phyloP scores from a whole-genome alignment of 192 early-diverging fungal species.

The Dispira simplex region DNA sequence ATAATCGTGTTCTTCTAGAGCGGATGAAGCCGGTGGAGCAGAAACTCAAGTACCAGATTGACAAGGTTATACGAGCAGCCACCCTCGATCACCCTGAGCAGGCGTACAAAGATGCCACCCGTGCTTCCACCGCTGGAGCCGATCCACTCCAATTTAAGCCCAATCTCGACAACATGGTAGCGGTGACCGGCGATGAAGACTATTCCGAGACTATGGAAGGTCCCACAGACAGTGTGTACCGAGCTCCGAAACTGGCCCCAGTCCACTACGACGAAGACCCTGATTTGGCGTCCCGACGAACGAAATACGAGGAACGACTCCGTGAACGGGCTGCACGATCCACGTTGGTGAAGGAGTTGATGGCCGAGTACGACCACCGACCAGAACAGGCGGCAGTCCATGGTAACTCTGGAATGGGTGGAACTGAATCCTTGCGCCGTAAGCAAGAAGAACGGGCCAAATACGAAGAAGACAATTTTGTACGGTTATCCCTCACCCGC shows the following conservation, averaged over 20 bases:
- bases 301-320: constrained; percentile 43
- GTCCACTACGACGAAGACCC: constrained; percentile 69
- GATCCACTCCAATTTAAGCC: constrained; percentile 90
- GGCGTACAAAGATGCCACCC: constrained; percentile 6
- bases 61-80: constrained; percentile 70
- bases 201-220: too few relatives aligned
- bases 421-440: constrained; percentile 36
- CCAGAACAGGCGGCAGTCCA: constrained; percentile 60
- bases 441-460: constrained; percentile 41
- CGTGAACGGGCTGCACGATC: constrained; percentile 60
- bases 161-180: constrained; percentile 51
- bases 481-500: constrained; percentile 48
- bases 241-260: constrained; percentile 70
- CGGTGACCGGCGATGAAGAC: constrained; percentile 12
- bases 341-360: constrained; percentile 68
- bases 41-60: constrained; percentile 93
- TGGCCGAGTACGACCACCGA: constrained; percentile 67
- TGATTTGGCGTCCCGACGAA: constrained; percentile 31
- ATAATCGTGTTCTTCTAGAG: constrained; percentile 75
- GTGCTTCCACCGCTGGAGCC: constrained; percentile 12
- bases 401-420: constrained; percentile 52
- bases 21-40: constrained; percentile 87
- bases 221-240: constrained; percentile 54
- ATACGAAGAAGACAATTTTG: constrained; percentile 87
- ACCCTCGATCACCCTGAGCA: constrained; percentile 27